These are phyloP conservation scores for Ogataea salicorniae DNA, from an alignment of 805 yeast genomes.

Conservation along the genomic window DNA sequence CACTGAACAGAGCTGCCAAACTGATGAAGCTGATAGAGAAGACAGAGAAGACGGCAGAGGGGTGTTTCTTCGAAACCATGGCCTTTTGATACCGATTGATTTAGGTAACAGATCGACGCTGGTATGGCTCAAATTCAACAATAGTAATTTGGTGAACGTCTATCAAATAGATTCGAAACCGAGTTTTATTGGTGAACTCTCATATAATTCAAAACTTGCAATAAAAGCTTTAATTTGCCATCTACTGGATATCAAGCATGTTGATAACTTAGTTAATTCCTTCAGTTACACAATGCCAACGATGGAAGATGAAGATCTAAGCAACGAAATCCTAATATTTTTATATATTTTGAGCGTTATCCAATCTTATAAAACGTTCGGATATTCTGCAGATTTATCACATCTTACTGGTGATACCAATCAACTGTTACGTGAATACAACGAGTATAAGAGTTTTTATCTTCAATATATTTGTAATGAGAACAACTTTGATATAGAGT, in stretches of 20 bases:
- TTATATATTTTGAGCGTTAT: slow-evolving; percentile 13
- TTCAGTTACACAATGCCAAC: slow-evolving; percentile 19
- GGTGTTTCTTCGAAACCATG: slow-evolving; percentile 9
- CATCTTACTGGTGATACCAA: background rate
- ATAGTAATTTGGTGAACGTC: slow-evolving; percentile 13
- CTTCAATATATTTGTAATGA: too few relatives aligned
- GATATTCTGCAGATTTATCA: background rate
- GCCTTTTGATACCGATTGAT: slow-evolving; percentile 19
- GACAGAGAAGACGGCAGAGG: background rate
- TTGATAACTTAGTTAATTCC: slow-evolving; percentile 10
- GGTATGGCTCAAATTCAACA: slow-evolving; percentile 23
- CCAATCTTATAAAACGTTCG: slow-evolving; percentile 14
- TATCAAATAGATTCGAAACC: slow-evolving; percentile 22
- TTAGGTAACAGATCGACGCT: slow-evolving; percentile 20
- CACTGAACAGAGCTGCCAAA: too few relatives aligned
- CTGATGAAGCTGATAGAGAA: too few relatives aligned
- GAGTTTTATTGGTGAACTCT: slow-evolving; percentile 12
- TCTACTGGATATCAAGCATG: slow-evolving; percentile 11
- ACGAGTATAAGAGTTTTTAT: too few relatives aligned
- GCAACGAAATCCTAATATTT: slow-evolving; percentile 14
- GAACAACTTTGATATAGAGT: too few relatives aligned
- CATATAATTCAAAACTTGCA: slow-evolving; percentile 11
- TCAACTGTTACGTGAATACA: background rate
- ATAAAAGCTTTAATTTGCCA: slow-evolving; percentile 11
- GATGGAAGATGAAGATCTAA: slow-evolving; percentile 19